Percentiles rank a stretch among this genome's conserved stretches.
phyloP scores from a whole-genome alignment of 352 stramenopile species.

The Globisporangium orthogonon region DNA sequence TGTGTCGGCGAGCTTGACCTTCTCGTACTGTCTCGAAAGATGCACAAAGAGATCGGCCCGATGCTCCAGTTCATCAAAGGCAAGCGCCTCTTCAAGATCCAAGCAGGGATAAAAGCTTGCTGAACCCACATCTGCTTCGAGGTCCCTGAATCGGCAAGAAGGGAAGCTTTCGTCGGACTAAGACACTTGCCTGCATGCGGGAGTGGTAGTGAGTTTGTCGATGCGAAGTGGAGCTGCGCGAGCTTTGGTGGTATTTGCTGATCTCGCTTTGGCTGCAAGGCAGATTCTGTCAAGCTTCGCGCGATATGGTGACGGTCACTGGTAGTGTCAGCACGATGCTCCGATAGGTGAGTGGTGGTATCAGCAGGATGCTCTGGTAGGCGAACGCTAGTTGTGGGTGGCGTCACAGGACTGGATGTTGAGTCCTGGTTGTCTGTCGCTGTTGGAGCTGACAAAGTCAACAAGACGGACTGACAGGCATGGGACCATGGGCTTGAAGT shows the following conservation, averaged over 20 bases:
- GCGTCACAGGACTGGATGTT: background rate
- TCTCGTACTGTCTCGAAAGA: conserved; percentile 24
- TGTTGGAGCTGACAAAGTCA: background rate
- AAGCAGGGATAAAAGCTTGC: conserved; percentile 27
- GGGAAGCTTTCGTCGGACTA: conserved; percentile 1
- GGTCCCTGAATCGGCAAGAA: background rate
- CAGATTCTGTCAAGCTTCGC: conserved; percentile 22
- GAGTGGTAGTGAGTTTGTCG: background rate
- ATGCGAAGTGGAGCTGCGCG: conserved; percentile 4
- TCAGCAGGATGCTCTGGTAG: conserved; percentile 11
- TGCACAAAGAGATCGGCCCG: conserved; percentile 29
- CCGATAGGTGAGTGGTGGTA: conserved; percentile 4
- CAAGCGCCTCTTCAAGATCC: conserved; percentile 18
- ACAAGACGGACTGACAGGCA: background rate
- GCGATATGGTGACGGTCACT: conserved; percentile 25
- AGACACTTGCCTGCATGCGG: background rate
- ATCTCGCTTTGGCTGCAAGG: conserved; percentile 1
- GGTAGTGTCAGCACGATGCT: conserved; percentile 16
- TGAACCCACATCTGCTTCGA: conserved; percentile 24
- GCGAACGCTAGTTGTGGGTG: conserved; percentile 4
- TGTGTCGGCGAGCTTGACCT: conserved; percentile 4
- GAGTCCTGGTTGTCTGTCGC: too few species aligned
- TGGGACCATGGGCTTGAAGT: background rate
- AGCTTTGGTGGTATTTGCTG: background rate
- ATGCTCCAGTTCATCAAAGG: conserved; percentile 60